These are phyloP conservation scores for Talaromyces wortmannii DNA, from an alignment of 495 filamentous ascomycete species.

Conservation along the genomic window DNA sequence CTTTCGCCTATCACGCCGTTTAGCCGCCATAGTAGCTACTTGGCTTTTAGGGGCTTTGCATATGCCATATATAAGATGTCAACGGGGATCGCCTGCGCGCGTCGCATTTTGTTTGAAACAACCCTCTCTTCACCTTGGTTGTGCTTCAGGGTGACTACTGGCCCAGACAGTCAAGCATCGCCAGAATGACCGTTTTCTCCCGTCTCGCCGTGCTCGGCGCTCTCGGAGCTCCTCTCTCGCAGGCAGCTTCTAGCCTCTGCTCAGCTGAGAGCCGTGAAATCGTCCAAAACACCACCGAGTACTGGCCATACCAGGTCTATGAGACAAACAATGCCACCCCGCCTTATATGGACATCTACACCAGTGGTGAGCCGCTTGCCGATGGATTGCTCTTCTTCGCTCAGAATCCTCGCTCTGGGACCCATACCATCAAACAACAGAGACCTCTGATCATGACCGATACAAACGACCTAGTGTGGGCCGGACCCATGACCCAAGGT, in stretches of 20 bases:
- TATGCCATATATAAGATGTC: no score
- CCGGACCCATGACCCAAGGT: conserved; percentile 4
- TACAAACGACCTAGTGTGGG: conserved; percentile 14
- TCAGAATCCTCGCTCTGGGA: conserved; percentile 2
- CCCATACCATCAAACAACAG: conserved; percentile 5
- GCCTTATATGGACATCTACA: conserved; percentile 11
- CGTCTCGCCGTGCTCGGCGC: neutral
- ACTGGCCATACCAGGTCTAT: conserved; percentile 16
- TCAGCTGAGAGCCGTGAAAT: conserved; percentile 5
- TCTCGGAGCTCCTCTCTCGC: neutral
- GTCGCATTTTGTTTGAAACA: no score
- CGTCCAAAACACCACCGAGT: neutral
- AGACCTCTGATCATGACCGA: conserved; percentile 15
- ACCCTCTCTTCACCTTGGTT: no score
- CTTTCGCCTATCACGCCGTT: no score
- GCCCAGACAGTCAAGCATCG: no score
- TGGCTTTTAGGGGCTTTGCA: no score
- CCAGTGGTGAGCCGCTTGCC: conserved; percentile 10
- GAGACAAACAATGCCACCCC: conserved; percentile 13
- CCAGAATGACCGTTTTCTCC: neutral
- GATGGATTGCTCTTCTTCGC: conserved; percentile 13
- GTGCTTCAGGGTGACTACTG: no score
- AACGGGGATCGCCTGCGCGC: no score
- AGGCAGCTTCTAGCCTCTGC: neutral
- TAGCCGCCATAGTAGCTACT: no score